Percentiles rank a stretch among this genome's conserved stretches.
phyloP scores from a whole-genome alignment of 768 basidiomycete species.

The Auriscalpium vulgare region DNA sequence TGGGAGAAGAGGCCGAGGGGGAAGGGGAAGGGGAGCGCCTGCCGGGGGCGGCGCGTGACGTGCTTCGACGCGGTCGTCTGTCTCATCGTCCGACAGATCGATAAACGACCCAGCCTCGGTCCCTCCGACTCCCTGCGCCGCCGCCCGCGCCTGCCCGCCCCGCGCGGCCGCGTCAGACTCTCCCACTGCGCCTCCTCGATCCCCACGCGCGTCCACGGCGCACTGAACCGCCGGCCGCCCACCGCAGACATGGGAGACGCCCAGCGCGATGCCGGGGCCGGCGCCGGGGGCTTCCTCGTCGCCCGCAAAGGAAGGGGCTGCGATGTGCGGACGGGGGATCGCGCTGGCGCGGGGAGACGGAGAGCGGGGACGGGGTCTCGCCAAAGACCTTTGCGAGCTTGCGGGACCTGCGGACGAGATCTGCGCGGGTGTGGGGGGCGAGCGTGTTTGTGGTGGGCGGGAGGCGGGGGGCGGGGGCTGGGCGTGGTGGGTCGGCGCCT shows the following conservation, averaged over 20 bases:
- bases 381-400: conserved; percentile 82
- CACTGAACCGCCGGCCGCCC: too few species aligned
- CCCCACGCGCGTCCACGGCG: too few species aligned
- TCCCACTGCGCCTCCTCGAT: not conserved
- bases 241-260: too few species aligned
- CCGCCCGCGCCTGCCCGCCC: not conserved
- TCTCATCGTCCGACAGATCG: conserved; percentile 62
- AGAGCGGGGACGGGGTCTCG: conserved; percentile 36
- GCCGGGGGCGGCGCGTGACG: not conserved
- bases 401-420: conserved; percentile 62
- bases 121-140: conserved; percentile 3
- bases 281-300: not conserved
- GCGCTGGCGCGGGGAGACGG: conserved; percentile 6
- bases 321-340: not conserved
- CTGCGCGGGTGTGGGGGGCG: conserved; percentile 55
- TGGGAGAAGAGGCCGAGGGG: conserved; percentile 40
- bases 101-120: conserved; percentile 40
- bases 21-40: conserved; percentile 13
- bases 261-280: not conserved
- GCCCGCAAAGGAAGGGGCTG: not conserved
- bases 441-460: conserved; percentile 68
- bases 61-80: not conserved
- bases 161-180: not conserved
- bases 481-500: not conserved
- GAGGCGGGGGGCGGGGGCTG: conserved; percentile 18